phyloP scores from a whole-genome alignment of 176 grass and related monocot genomes.

The Oropetium thomaeum region DNA sequence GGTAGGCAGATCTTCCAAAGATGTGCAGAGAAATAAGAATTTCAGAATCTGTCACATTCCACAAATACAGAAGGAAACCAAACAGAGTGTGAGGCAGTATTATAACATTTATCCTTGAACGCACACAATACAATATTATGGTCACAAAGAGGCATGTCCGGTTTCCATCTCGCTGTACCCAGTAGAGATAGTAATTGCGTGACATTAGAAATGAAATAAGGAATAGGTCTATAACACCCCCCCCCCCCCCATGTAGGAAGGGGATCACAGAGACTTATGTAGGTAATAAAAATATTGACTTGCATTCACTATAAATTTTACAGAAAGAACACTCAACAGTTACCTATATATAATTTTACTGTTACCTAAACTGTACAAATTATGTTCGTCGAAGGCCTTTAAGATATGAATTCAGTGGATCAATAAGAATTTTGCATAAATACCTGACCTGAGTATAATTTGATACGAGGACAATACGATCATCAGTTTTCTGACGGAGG shows the following conservation, averaged over 20 bases:
- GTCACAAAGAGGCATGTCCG: background rate
- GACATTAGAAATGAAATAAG: no score
- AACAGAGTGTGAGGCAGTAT: constrained; percentile 11
- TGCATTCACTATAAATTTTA: background rate
- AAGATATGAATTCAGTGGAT: background rate
- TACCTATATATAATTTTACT: constrained; percentile 1
- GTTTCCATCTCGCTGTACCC: background rate
- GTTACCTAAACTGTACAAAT: background rate
- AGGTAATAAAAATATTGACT: background rate
- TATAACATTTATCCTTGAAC: background rate
- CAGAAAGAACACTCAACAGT: background rate
- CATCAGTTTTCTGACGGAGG: constrained; percentile 82
- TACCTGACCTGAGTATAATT: constrained; percentile 89
- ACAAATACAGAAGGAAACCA: constrained; percentile 24
- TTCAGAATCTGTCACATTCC: constrained; percentile 1
- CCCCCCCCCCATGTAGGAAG: no score
- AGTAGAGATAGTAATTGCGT: background rate
- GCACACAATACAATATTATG: constrained; percentile 21
- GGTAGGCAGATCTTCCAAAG: constrained; percentile 1
- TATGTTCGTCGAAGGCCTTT: background rate
- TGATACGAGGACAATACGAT: constrained; percentile 97
- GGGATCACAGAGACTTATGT: background rate
- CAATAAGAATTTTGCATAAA: constrained; percentile 4
- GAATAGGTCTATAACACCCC: no score
- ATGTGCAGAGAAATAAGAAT: constrained; percentile 16